Evolutionary conservation across 768 basidiomycete genomes (phyloP).

Genomic region (Tulasnella sp.): DNA sequence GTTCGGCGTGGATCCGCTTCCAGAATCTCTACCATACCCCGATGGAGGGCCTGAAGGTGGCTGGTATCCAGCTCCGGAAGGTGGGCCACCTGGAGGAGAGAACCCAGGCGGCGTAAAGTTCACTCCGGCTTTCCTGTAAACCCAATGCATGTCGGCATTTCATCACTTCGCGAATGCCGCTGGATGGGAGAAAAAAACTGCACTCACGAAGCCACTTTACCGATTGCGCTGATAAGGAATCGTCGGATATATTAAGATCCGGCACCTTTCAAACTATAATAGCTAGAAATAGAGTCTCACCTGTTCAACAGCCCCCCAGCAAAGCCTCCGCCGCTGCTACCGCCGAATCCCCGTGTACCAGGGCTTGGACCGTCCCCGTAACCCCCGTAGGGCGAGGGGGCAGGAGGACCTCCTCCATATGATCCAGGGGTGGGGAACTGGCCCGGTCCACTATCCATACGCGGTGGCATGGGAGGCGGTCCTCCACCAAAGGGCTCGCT

Average conservation of each 20-base stretch:
- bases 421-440: not conserved
- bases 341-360: not conserved
- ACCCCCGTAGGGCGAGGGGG: not conserved
- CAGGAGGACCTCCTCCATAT: slow-evolving; percentile 18
- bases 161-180: not conserved
- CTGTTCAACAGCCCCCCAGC: not conserved
- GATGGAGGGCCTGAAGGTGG: slow-evolving; percentile 12
- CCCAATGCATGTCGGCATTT: not conserved
- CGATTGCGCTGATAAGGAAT: not conserved
- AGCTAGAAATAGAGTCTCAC: not conserved
- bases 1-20: not conserved
- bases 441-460: not conserved
- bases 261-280: not conserved
- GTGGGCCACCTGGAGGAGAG: not conserved
- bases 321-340: not conserved
- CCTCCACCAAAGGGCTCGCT: not conserved
- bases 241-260: not conserved
- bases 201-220: not conserved
- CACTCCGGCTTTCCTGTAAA: not conserved
- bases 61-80: not conserved
- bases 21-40: not conserved
- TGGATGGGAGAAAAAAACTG: not conserved
- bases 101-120: not conserved
- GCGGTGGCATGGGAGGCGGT: not conserved
- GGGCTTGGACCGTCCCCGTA: not conserved